phyloP scores from a whole-genome alignment of 805 yeast species.

The Saccharomycopsis fibuligera region DNA sequence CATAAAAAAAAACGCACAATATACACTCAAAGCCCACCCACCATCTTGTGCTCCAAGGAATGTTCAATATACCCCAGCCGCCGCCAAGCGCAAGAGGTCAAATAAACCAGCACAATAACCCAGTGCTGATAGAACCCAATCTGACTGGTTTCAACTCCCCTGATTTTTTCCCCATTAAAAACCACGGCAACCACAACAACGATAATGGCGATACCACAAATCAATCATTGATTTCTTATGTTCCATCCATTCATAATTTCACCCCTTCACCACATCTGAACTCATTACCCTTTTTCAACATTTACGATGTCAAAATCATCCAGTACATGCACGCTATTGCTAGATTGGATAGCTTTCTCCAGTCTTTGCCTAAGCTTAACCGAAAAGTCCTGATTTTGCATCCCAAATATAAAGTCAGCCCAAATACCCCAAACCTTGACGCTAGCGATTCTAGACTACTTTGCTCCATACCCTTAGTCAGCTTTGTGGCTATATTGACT shows the following conservation, averaged over 20 bases:
- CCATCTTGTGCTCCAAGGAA: too few relatives aligned
- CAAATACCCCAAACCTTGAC: neutral
- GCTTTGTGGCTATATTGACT: conserved; percentile 9
- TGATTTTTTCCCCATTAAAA: too few relatives aligned
- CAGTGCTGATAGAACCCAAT: too few relatives aligned
- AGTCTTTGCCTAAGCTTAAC: conserved; percentile 16
- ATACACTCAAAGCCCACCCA: too few relatives aligned
- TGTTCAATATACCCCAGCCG: too few relatives aligned
- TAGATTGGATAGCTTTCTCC: conserved; percentile 14
- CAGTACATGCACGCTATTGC: conserved; percentile 17
- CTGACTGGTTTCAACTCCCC: too few relatives aligned
- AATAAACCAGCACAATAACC: too few relatives aligned
- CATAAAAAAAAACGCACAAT: too few relatives aligned
- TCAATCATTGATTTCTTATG: too few relatives aligned
- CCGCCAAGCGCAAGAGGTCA: too few relatives aligned
- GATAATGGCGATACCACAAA: too few relatives aligned
- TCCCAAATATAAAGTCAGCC: conserved; percentile 13
- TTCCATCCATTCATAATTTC: neutral
- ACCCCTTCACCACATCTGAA: neutral
- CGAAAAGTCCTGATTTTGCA: conserved; percentile 15
- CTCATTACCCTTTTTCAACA: conserved; percentile 12
- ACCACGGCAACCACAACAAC: too few relatives aligned
- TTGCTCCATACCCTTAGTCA: conserved; percentile 13
- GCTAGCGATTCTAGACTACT: neutral
- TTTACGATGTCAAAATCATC: conserved; percentile 13